Percentiles rank a stretch among this genome's conserved stretches.
Conservation (phyloP, 768 basidiomycete genomes). For the Lanmaoa rubissima region DNA sequence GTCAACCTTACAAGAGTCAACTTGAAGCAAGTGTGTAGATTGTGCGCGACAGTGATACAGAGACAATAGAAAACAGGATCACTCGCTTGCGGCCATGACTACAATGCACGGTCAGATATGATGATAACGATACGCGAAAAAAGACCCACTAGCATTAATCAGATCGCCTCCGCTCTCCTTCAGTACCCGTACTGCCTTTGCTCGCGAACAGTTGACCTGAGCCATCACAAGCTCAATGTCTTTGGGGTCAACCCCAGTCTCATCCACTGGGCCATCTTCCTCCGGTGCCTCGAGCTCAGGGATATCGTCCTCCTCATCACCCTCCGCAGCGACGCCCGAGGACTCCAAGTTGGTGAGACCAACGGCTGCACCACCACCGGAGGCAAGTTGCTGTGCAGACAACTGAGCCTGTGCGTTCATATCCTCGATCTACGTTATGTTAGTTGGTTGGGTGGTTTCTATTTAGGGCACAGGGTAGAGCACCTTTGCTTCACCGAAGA, state of each 20-base stretch:
- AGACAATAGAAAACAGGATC: conserved; percentile 37
- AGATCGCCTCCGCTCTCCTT: conserved; percentile 92
- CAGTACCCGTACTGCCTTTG: conserved; percentile 87
- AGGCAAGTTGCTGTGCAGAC: conserved; percentile 74
- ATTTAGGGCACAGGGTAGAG: conserved; percentile 11
- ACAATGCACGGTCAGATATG: conserved; percentile 13
- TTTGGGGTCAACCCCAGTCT: conserved; percentile 87
- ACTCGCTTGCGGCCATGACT: conserved; percentile 96
- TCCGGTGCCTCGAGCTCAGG: conserved; percentile 82
- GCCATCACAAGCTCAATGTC: conserved; percentile 94
- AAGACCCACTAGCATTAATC: conserved; percentile 90
- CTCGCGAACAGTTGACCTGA: conserved; percentile 85
- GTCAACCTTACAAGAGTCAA: neutral
- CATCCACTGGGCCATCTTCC: conserved; percentile 80
- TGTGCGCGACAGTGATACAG: conserved; percentile 31
- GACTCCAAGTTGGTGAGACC: conserved; percentile 49
- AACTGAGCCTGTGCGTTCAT: conserved; percentile 80
- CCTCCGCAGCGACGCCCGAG: conserved; percentile 47
- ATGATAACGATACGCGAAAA: neutral
- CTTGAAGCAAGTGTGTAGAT: conserved; percentile 18
- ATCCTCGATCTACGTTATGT: conserved; percentile 67
- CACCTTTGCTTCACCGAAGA: conserved; percentile 97
- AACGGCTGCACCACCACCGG: conserved; percentile 42
- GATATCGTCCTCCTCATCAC: conserved; percentile 73
- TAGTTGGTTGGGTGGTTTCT: neutral